These are phyloP conservation scores for Aspergillus sclerotialis DNA, from an alignment of 2,329 filamentous ascomycete species.

Conservation along the genomic window DNA sequence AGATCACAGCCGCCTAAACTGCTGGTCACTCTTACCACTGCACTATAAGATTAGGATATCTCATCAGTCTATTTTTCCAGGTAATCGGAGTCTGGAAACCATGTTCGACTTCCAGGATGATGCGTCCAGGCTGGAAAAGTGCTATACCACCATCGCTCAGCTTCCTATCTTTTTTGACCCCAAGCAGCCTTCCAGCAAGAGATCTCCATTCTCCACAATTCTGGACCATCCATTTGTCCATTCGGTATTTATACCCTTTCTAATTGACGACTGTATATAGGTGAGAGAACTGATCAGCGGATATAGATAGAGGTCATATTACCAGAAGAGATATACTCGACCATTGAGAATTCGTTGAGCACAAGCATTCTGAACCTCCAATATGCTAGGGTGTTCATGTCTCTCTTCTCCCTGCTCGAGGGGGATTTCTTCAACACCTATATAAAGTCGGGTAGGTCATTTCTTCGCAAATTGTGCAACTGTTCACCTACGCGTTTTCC, in stretches of 20 bases:
- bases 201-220: constrained; percentile 69
- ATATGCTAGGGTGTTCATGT: constrained; percentile 67
- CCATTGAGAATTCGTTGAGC: constrained; percentile 49
- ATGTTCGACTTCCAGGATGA: constrained; percentile 41
- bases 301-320: constrained; percentile 62
- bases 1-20: too few relatives aligned
- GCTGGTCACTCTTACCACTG: too few relatives aligned
- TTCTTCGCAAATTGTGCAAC: too few relatives aligned
- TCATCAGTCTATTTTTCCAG: too few relatives aligned
- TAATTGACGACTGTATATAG: too few relatives aligned
- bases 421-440: constrained; percentile 75
- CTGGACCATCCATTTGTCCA: constrained; percentile 60
- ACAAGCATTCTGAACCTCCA: constrained; percentile 30
- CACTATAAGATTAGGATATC: too few relatives aligned
- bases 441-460: constrained; percentile 62
- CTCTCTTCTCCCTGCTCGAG: constrained; percentile 63
- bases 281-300: too few relatives aligned
- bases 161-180: constrained; percentile 64
- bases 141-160: constrained; percentile 63
- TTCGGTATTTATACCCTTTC: constrained; percentile 42
- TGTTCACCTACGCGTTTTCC: too few relatives aligned
- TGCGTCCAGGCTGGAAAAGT: constrained; percentile 49
- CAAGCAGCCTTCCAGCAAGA: constrained; percentile 62
- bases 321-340: constrained; percentile 54
- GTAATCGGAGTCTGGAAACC: too few relatives aligned